These are phyloP conservation scores for Dichotomocladium elegans DNA, from an alignment of 371 early-diverging fungal species.

Conservation along the genomic window DNA sequence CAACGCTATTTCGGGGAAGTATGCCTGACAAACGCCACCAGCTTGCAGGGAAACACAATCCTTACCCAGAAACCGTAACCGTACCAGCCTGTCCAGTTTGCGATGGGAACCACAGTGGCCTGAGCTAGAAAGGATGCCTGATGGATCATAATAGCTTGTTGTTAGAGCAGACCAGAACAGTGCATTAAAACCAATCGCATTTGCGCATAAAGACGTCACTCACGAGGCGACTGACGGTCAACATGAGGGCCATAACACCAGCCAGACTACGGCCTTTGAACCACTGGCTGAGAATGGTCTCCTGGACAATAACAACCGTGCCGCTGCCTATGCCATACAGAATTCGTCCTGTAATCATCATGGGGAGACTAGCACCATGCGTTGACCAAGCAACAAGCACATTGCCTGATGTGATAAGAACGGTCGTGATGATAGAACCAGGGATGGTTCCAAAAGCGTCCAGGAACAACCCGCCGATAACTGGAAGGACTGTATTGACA, in stretches of 20 bases:
- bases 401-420: slow-evolving; percentile 59
- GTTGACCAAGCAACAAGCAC: slow-evolving; percentile 62
- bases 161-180: not conserved
- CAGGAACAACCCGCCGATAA: slow-evolving; percentile 70
- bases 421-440: slow-evolving; percentile 64
- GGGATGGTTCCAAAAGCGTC: slow-evolving; percentile 66
- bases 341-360: slow-evolving; percentile 66
- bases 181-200: no score
- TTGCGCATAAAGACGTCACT: no score
- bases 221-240: slow-evolving; percentile 64
- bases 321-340: slow-evolving; percentile 73
- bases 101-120: slow-evolving; percentile 65
- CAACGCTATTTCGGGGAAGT: no score
- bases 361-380: slow-evolving; percentile 38
- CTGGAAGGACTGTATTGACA: slow-evolving; percentile 68
- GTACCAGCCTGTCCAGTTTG: slow-evolving; percentile 60
- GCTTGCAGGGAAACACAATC: no score
- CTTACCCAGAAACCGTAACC: slow-evolving; percentile 71
- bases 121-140: slow-evolving; percentile 62
- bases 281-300: slow-evolving; percentile 72
- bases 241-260: slow-evolving; percentile 59
- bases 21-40: no score
- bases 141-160: not conserved
- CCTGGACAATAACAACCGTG: slow-evolving; percentile 66
- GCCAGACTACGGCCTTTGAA: slow-evolving; percentile 65